Evolutionary conservation across 2,329 filamentous ascomycete genomes (phyloP), one percentile per base, ranked within the genome.

Genomic region (Colletotrichum tanaceti): DNA sequence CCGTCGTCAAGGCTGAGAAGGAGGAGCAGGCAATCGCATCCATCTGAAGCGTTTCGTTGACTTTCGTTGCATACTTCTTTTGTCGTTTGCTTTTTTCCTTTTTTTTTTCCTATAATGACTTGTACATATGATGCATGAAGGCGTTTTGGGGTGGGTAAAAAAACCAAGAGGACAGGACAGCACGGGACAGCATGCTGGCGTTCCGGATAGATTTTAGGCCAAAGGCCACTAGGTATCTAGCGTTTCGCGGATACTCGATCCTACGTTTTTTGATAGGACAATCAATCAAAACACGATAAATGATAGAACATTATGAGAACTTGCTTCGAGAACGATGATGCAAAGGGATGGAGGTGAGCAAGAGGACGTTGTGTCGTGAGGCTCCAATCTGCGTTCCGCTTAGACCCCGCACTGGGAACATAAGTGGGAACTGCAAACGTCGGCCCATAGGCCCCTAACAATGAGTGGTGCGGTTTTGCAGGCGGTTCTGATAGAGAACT

Each of bases 1-100:
- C 71, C 32, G 54, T 71, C 24, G 62, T 65, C 47, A 70, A 71
- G 71, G 70, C 69, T 6, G 71, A 71, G 65, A 61, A 63, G 58
- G 62, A 70, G 53, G 62, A 63, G 54, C 58, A 63, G 58, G 65
- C 50, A 5, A 44, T 64, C 22, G 53, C 64, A 16, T 68, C 64
- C 35, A 11, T 57, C 1, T 68, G 10, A 60, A 46, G n/a, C 32
- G 28, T 28, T 52, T 35, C 10, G 43, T 41, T 20, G 50, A n/a
- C 1, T 4, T 35, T 43, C 3, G 24, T 3, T 35, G 32, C 32
- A 35, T 35, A 35, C 32, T 35, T 2, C n/a, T 46, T 46, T n/a
- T 41, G 9, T 35, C 1, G 32, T 32, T 50, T 50, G 14, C 16
- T 20, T 59, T 47, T 39, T 35, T n/a, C n/a, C n/a, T n/a, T 32